Evolutionary conservation across 148 eudicot species (phyloP).

Genomic region (Amaranthus palmeri): DNA sequence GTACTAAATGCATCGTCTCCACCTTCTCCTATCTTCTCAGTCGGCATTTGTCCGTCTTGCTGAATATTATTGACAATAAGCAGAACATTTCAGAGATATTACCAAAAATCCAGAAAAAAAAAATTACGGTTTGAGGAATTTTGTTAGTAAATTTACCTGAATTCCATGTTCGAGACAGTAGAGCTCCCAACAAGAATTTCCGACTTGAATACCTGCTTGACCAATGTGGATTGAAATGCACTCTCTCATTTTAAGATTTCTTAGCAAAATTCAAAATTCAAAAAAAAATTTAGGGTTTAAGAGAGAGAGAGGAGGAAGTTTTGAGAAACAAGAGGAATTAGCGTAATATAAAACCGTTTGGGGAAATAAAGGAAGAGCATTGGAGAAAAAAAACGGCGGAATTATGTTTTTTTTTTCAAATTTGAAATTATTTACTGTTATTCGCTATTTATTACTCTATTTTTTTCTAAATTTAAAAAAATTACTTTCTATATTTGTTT

Average conservation of each 20-base stretch:
- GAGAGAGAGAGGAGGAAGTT: too few relatives aligned
- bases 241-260: conserved; percentile 16
- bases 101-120: neutral
- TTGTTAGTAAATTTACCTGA: neutral
- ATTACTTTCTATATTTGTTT: too few relatives aligned
- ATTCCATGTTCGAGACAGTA: conserved; percentile 27
- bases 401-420: too few relatives aligned
- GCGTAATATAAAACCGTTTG: too few relatives aligned
- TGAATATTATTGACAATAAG: neutral
- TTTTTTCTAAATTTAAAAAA: too few relatives aligned
- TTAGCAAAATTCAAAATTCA: neutral
- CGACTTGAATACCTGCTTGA: conserved; percentile 26
- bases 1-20: conserved; percentile 23
- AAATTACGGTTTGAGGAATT: neutral
- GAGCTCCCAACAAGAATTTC: conserved; percentile 24
- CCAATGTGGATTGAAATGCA: conserved; percentile 27
- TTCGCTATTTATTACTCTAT: too few relatives aligned
- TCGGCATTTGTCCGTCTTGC: conserved; percentile 16
- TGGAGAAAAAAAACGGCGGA: too few relatives aligned
- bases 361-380: too few relatives aligned
- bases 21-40: conserved; percentile 12
- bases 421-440: too few relatives aligned
- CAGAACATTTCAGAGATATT: neutral
- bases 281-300: too few relatives aligned
- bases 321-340: too few relatives aligned